These are phyloP conservation scores for Breviolum minutum DNA, from an alignment of 73 alveolate genomes.

Conservation along the genomic window DNA sequence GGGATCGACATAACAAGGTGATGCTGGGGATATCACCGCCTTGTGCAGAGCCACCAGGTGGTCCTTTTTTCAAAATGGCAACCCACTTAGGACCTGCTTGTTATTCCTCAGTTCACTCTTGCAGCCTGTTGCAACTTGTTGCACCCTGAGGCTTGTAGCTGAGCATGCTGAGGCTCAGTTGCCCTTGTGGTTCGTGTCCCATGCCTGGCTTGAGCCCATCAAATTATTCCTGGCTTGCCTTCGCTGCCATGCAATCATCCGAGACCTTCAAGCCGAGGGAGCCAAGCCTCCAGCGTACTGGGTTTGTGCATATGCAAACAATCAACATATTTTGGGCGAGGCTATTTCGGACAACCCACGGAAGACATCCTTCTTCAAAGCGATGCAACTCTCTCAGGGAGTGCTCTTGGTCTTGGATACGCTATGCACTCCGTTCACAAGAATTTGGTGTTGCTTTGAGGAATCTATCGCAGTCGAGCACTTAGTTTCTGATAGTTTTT, in stretches of 20 bases:
- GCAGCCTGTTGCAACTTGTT: no score
- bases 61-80: no score
- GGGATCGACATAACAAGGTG: no score
- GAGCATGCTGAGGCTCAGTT: not conserved
- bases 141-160: slow-evolving; percentile 4
- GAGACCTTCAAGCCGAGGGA: not conserved
- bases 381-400: slow-evolving; percentile 19
- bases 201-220: slow-evolving; percentile 4
- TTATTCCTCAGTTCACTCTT: no score
- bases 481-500: not conserved
- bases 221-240: not conserved
- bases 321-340: not conserved
- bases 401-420: slow-evolving; percentile 41
- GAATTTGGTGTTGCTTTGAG: slow-evolving; percentile 55
- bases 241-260: not conserved
- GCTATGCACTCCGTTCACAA: slow-evolving; percentile 12
- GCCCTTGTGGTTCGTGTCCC: slow-evolving; percentile 8
- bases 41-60: no score
- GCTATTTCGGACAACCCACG: not conserved
- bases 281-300: not conserved
- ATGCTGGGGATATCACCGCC: no score
- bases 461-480: not conserved
- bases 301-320: slow-evolving; percentile 67
- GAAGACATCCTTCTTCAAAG: not conserved
- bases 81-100: no score